A percentile compares a stretch with the other conserved stretches of the same genome.
Evolutionary conservation across 129 eudicot species (phyloP).

Genomic region (Lactuca sativa): DNA sequence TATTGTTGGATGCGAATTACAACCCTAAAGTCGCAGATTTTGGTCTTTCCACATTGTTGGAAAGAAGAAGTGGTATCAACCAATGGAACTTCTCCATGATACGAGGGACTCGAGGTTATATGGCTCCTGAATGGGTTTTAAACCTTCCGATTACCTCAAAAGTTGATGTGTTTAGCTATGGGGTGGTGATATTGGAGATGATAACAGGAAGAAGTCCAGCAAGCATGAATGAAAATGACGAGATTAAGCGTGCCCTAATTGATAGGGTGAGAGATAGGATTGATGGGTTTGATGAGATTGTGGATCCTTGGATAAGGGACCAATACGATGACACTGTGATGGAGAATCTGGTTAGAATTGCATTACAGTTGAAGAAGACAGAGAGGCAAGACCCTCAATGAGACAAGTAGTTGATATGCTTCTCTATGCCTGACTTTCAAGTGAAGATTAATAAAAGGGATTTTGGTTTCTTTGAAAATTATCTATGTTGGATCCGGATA

Average conservation of each 20-base stretch:
- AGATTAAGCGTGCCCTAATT: neutral
- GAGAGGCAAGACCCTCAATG: constrained; percentile 37
- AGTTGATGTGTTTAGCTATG: constrained; percentile 29
- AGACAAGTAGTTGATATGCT: constrained; percentile 37
- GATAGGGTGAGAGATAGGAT: constrained; percentile 25
- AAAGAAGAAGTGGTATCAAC: neutral
- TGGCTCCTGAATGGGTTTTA: constrained; percentile 21
- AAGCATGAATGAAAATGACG: neutral
- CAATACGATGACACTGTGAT: constrained; percentile 1
- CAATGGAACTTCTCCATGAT: constrained; percentile 25
- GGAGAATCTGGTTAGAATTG: constrained; percentile 22
- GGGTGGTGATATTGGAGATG: constrained; percentile 32
- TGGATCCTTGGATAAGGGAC: constrained; percentile 9
- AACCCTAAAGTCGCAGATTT: too few relatives aligned
- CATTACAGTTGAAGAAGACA: constrained; percentile 29
- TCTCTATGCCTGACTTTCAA: constrained; percentile 1
- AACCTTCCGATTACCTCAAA: constrained; percentile 32
- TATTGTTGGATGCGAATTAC: too few relatives aligned
- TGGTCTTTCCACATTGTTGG: too few relatives aligned
- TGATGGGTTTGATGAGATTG: constrained; percentile 7
- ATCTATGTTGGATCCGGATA: too few relatives aligned
- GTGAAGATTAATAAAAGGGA: too few relatives aligned
- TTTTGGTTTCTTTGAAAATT: too few relatives aligned
- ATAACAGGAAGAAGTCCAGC: constrained; percentile 23
- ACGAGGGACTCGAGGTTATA: constrained; percentile 25